Base-by-base conservation (phyloP, 2,329 filamentous ascomycete species). In the Fusarium sp. region DNA sequence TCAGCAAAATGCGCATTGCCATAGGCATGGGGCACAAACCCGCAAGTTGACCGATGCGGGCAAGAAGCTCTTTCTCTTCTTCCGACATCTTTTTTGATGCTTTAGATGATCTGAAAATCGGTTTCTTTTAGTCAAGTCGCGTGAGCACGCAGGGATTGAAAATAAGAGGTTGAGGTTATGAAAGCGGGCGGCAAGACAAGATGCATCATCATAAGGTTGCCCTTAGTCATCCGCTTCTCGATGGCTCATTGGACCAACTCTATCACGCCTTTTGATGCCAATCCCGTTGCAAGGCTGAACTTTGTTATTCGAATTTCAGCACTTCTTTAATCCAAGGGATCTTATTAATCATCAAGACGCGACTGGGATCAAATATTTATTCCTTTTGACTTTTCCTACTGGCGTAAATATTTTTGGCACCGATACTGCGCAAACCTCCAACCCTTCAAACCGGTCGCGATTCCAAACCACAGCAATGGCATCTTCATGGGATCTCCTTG, bases 401-500 rank as follows among this genome's bases (percentile, higher is more conserved):
- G 4, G 6, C 11, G 25, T 21, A 13, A n/a, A 10, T 17, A 43
- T 10, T 35, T 23, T 33, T 9, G 19, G 4, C 3, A 47, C 21
- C n/a, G 32, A 11, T 11, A 10, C 25, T 33, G 14, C 42, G 11
- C 23, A 39, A 38, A 38, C 13, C 33, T 49, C 21, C 38, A 21
- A 38, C 35, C 13, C 33, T 49, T 27, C 37, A 21, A 17, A 31
- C 13, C 32, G 43, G 59, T 33, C 57, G 54, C 39, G 49, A 46
- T 23, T 46, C 36, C n/a, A 17, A 48, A 43, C 23, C 19, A 14
- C 49, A 29, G 25, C 36, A 21, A 62, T 81, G 79, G 49, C 60
- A 49, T 72, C 80, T 19, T 75, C 76, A 43, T 93, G 88, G 80
- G 82, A 84, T 39, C 79, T 93, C 43, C 80, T 96, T 44, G 88